These are phyloP conservation scores for Fusarium pilosicola DNA, from an alignment of 2,329 filamentous ascomycete species.

Conservation along the genomic window DNA sequence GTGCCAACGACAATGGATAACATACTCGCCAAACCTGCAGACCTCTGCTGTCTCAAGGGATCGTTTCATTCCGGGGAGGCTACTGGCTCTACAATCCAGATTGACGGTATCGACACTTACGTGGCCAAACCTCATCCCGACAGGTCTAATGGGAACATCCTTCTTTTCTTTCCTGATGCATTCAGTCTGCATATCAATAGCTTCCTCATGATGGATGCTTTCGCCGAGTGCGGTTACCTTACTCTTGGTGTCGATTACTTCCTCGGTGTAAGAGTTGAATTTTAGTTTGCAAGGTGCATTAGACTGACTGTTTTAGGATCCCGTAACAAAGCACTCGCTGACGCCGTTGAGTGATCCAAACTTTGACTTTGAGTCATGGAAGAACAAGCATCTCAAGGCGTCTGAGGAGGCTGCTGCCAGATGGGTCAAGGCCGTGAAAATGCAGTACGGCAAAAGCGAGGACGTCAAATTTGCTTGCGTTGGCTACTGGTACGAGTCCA, in stretches of 20 bases:
- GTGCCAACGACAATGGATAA: background rate
- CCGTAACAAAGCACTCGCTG: background rate
- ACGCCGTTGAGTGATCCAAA: background rate
- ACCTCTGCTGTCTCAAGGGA: background rate
- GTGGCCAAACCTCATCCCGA: background rate
- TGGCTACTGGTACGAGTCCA: background rate
- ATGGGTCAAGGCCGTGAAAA: background rate
- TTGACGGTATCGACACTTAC: background rate
- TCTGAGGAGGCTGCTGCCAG: background rate
- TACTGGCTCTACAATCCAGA: background rate
- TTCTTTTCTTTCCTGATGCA: background rate
- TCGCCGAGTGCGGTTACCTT: background rate
- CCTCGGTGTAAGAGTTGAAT: background rate
- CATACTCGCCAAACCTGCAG: background rate
- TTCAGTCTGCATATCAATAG: background rate
- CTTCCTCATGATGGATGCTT: background rate
- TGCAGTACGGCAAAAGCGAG: background rate
- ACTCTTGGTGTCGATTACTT: background rate
- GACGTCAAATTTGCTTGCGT: background rate
- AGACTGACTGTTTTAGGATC: background rate
- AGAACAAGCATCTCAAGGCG: background rate
- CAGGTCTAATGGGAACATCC: background rate
- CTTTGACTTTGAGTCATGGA: background rate
- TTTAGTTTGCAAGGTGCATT: accelerated
- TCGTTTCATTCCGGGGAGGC: background rate